Base-by-base conservation (phyloP, 2,329 filamentous ascomycete genomes). In the Fusarium mundagurra region DNA sequence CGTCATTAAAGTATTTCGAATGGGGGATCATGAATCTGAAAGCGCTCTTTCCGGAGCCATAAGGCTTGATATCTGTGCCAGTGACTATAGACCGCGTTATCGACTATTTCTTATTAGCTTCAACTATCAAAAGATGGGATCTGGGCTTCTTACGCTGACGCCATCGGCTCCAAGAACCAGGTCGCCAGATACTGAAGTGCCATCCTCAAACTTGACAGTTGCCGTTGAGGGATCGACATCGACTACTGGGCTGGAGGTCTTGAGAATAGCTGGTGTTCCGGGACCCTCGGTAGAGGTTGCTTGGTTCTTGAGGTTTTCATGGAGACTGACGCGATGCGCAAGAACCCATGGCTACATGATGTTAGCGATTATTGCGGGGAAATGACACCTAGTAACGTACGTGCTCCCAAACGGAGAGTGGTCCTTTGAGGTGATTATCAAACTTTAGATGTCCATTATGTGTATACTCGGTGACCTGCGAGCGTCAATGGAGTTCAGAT, bases 161-260 rank as follows among this genome's bases (percentile, higher is more conserved):
- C 89, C 89, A 69, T 90, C 88, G 2, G 88, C 88, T 6, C 87
- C 88, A 8, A 90, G 71, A 5, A 90, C 73, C 1, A 90, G 66
- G 69, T 91, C 88, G 9, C 85, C 86, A 3, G 82, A 71, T 14
- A 87, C 74, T 4, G 74, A 76, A 0, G 83, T 79, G 0, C 88
- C 88, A 48, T 85, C 82, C 8, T 84, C 84, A 3, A 90, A 82
- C 3, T 80, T 84, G 2, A 90, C 72, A 0, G 80, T 84, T 2
- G 82, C 85, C 6, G 76, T 78, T 2, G 80, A 64, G 0, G 83
- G 73, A 59, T 89, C 83, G 1, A 88, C 84, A 34, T 83, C 80
- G 0, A 83, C 78, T 0, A 89, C 85, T 38, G 80, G 82, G 43
- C 82, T 85, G 2, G 83, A 80, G 0, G 84, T 85, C 24, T 83